A percentile compares a stretch with the other conserved stretches of the same genome.
phyloP scores from a whole-genome alignment of 192 early-diverging fungal species.

The Coemansia sp. region DNA sequence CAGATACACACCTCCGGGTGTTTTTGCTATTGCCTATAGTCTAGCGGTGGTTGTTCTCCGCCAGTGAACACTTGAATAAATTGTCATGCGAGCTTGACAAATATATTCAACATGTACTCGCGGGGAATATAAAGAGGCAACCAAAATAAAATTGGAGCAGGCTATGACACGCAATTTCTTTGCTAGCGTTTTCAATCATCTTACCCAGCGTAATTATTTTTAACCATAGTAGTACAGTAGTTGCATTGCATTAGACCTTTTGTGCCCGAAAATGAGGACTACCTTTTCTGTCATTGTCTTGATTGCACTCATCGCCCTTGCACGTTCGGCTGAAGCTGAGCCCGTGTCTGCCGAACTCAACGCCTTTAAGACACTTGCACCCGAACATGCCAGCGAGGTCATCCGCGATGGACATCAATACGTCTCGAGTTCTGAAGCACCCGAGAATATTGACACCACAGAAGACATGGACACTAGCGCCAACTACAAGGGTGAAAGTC shows the following conservation, averaged over 20 bases:
- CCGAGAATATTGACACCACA: neutral
- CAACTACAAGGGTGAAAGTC: neutral
- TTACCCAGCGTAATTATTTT: neutral
- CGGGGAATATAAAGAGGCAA: neutral
- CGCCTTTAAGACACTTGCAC: neutral
- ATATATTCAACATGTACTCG: too few relatives aligned
- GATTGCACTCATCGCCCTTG: conserved; percentile 3
- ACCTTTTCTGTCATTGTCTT: conserved; percentile 12
- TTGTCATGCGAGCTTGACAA: neutral
- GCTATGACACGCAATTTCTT: neutral
- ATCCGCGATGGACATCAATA: neutral
- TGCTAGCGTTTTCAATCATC: neutral
- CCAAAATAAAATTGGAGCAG: neutral
- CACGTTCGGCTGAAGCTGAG: neutral
- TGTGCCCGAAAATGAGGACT: conserved; percentile 2
- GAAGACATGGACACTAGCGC: conserved; percentile 1
- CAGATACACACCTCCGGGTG: neutral
- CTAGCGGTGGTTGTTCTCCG: neutral
- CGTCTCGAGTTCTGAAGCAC: neutral
- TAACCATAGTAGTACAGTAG: neutral
- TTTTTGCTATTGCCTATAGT: neutral
- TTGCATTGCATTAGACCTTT: neutral
- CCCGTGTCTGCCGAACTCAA: neutral
- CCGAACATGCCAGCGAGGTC: neutral
- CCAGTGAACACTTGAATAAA: neutral